Evolutionary conservation across 805 yeast species (phyloP), one percentile per base, ranked within the genome.

Genomic region (Candida quercuum): DNA sequence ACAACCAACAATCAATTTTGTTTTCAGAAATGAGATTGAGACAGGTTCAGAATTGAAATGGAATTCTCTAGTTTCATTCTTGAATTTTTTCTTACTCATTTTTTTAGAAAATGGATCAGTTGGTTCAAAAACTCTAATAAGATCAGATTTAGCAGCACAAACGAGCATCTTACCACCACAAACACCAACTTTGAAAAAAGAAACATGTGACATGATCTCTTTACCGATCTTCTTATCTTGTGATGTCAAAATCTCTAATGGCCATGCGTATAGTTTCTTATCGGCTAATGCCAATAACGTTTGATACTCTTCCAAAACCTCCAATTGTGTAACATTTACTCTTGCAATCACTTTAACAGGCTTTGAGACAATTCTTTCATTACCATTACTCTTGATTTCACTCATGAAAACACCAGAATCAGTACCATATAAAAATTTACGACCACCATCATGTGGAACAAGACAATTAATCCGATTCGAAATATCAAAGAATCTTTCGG

Each of bases 401-500:
- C 93, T 78, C 32, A 87, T 76, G 69, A 83, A 93, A 3, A 93
- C 79, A 5, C 99, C 98, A 1, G 82, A 72, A 55, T 87, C 95
- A 0, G 98, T 88, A 30, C 98, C 98, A 54, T 86, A 89, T 25
- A 93, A 59, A 46, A 89, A 64, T 56, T 89, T 86, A 46, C 95
- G 75, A 16, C 98, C 98, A 37, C 96, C 96, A 55, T 93, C 95
- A 59, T 86, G 83, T 24, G 96, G 95, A 28, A 85, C 88, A 21
- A 88, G 91, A 66, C 97, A 88, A 55, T 86, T 88, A 50, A 91
- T 85, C 43, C 83, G 76, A 54, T 89, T 78, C 16, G 70, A 67
- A 34, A 79, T 76, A 46, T 78, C 87, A 60, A 89, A 89, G 52
- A 78, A 77, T 43, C 83, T 71, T 18, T 86, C 80, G 46, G 83